Base-by-base conservation (phyloP, 2,329 filamentous ascomycete species). In the Plenodomus lindquistii region DNA sequence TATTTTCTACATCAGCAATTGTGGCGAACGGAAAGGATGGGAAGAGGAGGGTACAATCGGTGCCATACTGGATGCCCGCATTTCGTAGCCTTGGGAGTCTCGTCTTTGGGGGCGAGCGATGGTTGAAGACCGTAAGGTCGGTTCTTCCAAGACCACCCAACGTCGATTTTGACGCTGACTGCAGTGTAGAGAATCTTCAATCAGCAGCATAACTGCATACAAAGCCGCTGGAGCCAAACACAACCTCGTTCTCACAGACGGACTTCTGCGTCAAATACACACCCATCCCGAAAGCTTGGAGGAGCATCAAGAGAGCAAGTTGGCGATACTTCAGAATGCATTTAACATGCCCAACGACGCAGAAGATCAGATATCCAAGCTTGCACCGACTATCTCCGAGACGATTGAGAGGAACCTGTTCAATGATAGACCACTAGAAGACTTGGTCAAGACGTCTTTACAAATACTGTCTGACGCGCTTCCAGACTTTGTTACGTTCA, bases 11-110 rank as follows among this genome's bases (percentile, higher is more conserved):
- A 22, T 46, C 52, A 4, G 50, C 48, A 37, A 41, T 43, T 49
- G 48, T 42, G 18, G 31, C 20, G 13, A 56, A 45, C 24, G 55
- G 43, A 19, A 58, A 63, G 48, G 44, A 70, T 62, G 66, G 63
- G 62, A 64, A 62, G 65, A 66, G 62, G 55, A 69, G 68, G 44
- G 75, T 81, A 50, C 78, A 78, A 63, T 66, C 75, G 46, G 55
- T 79, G 18, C 81, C 82, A 21, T 86, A 86, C 66, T 86, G 81
- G 80, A 65, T 86, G 7, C 83, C 84, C 1, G 73, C 79, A 42
- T 29, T 85, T 8, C 81, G 82, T 34, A 81, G 86, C 71, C 73
- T 77, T 6, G 57, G 79, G 17, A 79, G 83, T 55, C 71, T 77
- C 55, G 66, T 75, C 17, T 73, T 77, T 59, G 64, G 77, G 35